phyloP scores from a whole-genome alignment of 257 asterid species.

The Plantago ovata region DNA sequence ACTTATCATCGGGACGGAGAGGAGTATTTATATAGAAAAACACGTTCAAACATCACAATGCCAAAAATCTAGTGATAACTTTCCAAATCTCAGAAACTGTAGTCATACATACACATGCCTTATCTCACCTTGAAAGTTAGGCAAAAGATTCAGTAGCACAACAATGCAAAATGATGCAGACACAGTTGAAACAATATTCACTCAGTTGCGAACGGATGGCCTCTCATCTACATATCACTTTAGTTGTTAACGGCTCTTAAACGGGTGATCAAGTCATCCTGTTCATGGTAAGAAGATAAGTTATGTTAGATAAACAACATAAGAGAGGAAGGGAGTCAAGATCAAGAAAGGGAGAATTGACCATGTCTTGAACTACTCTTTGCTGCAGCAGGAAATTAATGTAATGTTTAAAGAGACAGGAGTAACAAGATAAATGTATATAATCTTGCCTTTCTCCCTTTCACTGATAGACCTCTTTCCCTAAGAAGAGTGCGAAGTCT shows the following conservation, averaged over 20 bases:
- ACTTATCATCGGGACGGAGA: too few relatives aligned
- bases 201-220: slow-evolving; percentile 6
- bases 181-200: background rate
- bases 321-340: background rate
- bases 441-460: slow-evolving; percentile 70
- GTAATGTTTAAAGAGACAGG: background rate
- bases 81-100: background rate
- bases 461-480: slow-evolving; percentile 66
- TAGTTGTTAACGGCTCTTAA: slow-evolving; percentile 37
- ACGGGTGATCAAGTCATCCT: slow-evolving; percentile 71
- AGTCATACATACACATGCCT: background rate
- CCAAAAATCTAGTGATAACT: background rate
- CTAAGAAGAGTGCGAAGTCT: slow-evolving; percentile 59
- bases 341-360: background rate
- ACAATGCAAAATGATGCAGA: slow-evolving; percentile 8
- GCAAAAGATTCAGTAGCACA: background rate
- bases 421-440: background rate
- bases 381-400: background rate
- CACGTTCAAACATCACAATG: background rate
- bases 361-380: background rate
- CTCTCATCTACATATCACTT: slow-evolving; percentile 19
- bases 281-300: slow-evolving; percentile 14
- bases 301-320: background rate
- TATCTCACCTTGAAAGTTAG: background rate
- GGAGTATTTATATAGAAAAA: background rate